Evolutionary conservation across 352 stramenopile genomes (phyloP), one percentile per base, ranked within the genome.

Genomic region (Globisporangium nunn): DNA sequence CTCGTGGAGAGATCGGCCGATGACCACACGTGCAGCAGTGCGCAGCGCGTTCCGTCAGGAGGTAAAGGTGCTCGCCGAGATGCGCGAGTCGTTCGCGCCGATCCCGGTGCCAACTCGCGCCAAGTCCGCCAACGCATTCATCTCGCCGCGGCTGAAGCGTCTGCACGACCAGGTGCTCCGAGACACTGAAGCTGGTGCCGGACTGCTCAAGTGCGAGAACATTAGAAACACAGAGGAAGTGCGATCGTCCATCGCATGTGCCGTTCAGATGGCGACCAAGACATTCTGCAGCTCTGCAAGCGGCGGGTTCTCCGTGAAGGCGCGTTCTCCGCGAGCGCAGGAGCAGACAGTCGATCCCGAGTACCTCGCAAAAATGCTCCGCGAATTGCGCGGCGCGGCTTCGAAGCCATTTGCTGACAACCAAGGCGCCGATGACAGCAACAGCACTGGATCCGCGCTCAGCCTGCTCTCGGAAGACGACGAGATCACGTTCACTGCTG

Each of bases 1-100:
- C 39, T 74, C 62, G 12, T 88, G 74, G 74, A 74, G 70, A 59
- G 64, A 72, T 2, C 73, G 75, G 0, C 75, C 77, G 1, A 54
- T 87, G 44, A 63, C 71, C 3, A 85, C 79, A 1, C 68, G 79
- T 10, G 59, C 67, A n/a, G 71, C 79, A 0, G 62, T 89, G 37
- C 68, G 77, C 7, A 85, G 74, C 18, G 77, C 77, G 8, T 68
- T 74, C 40, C 71, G 68, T 8, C 74, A 86, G 33, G 62, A 87
- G 29, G 56, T 62, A 14, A 63, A 70, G n/a, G 62, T 61, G 18
- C 59, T 74, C 43, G 39, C 57, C 43, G 64, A 81, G 8, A 58
- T 67, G 28, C 71, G 64, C 18, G 53, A 66, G 18, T 50, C 63
- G 4, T 59, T 70, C 18, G 55, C 48, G 0, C 63, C 67, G 18